A percentile compares a stretch with the other conserved stretches of the same genome.
Conservation (phyloP, 192 early-diverging fungal genomes). For the Phlyctochytrium bullatum region DNA sequence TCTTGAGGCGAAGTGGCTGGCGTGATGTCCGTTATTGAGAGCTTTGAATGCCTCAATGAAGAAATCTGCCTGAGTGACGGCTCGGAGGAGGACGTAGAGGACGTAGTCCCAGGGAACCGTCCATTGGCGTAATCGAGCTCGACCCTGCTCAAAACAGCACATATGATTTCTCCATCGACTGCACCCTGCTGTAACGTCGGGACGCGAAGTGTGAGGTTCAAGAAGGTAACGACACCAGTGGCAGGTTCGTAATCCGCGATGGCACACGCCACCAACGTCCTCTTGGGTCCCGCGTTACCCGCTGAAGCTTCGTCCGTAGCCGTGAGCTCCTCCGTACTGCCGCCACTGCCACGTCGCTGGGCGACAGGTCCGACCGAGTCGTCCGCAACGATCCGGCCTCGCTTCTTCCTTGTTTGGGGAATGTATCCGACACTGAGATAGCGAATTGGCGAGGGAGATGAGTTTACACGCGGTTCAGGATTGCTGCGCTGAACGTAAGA, state of each 20-base stretch:
- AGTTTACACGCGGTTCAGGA: background rate
- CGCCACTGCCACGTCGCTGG: background rate
- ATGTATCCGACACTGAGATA: background rate
- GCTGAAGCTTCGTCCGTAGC: too few species aligned
- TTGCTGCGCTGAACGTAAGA: background rate
- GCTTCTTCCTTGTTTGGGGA: background rate
- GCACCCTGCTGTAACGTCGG: slow-evolving; percentile 1
- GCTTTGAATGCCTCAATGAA: background rate
- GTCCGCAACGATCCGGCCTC: background rate
- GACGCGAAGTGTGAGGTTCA: background rate
- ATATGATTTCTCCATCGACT: background rate
- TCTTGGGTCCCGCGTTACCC: background rate
- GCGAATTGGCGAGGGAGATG: background rate
- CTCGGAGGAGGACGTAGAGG: too few species aligned
- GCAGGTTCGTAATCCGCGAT: background rate
- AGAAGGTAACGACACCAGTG: background rate
- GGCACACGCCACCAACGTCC: background rate
- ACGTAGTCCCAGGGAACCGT: background rate
- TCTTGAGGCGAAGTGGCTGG: background rate
- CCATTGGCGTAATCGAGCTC: background rate
- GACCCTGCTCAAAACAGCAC: background rate
- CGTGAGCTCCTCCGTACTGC: background rate
- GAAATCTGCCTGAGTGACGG: too few species aligned
- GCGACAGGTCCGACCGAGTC: background rate
- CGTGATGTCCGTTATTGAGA: background rate